Percentiles rank a stretch among this genome's conserved stretches.
phyloP scores from a whole-genome alignment of 352 stramenopile species.

The Globisporangium splendens region DNA sequence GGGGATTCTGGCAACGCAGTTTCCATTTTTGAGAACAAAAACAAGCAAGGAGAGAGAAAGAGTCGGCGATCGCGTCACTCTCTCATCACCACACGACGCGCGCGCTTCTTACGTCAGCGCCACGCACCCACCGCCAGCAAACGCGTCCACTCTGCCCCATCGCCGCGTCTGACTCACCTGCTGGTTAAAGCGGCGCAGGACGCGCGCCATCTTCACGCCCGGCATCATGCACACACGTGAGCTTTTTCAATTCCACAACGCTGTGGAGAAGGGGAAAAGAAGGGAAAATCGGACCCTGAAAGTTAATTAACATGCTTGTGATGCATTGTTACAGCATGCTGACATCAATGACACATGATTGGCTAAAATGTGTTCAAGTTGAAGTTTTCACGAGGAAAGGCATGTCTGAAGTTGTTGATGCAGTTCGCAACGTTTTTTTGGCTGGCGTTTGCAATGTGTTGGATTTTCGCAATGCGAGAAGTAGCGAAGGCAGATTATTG shows the following conservation, averaged over 20 bases:
- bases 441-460: no score
- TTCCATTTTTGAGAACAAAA: background rate
- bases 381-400: no score
- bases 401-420: no score
- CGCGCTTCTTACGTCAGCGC: background rate
- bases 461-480: no score
- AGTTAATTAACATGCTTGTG: no score
- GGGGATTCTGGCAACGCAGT: background rate
- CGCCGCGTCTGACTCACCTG: constrained; percentile 21
- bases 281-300: background rate
- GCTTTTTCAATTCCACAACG: constrained; percentile 1
- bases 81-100: background rate
- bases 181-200: constrained; percentile 21
- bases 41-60: background rate
- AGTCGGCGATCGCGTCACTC: background rate
- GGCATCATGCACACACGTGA: constrained; percentile 23
- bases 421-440: no score
- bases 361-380: no score
- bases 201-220: constrained; percentile 25
- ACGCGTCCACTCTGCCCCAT: background rate
- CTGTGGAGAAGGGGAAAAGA: background rate
- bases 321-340: no score
- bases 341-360: no score
- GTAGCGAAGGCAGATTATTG: no score
- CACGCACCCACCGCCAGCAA: background rate